Evolutionary conservation across 495 filamentous ascomycete species (phyloP).

Genomic region (Penicillium coffeae): DNA sequence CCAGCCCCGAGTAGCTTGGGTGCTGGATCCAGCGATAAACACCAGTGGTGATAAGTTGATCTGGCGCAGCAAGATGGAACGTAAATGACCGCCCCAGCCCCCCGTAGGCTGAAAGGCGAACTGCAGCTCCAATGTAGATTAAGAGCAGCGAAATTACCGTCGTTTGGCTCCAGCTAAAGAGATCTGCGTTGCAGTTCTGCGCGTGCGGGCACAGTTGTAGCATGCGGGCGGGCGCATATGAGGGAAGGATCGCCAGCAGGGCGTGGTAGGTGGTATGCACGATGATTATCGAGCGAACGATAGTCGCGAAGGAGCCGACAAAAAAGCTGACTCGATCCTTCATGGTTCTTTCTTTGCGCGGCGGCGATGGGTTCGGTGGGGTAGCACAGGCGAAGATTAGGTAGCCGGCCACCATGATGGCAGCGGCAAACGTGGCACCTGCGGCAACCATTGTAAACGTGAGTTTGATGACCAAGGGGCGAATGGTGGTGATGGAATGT

Average conservation of each 20-base stretch:
- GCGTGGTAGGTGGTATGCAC: slow-evolving; percentile 21
- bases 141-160: slow-evolving; percentile 22
- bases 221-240: slow-evolving; percentile 5
- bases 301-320: neutral
- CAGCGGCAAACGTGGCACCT: too few species aligned
- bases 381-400: slow-evolving; percentile 12
- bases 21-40: slow-evolving; percentile 46
- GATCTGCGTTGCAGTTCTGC: slow-evolving; percentile 16
- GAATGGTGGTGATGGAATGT: too few species aligned
- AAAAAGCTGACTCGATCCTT: slow-evolving; percentile 11
- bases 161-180: slow-evolving; percentile 27
- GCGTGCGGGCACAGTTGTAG: slow-evolving; percentile 7
- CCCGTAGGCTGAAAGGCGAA: slow-evolving; percentile 34
- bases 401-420: slow-evolving; percentile 17
- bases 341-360: neutral
- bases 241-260: slow-evolving; percentile 18
- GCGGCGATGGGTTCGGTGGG: slow-evolving; percentile 16
- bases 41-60: slow-evolving; percentile 37
- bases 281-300: slow-evolving; percentile 6
- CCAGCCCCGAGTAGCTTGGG: slow-evolving; percentile 42
- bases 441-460: too few species aligned
- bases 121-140: slow-evolving; percentile 26
- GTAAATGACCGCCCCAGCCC: slow-evolving; percentile 46
- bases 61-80: slow-evolving; percentile 42
- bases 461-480: too few species aligned